Evolutionary conservation across 306 rosid genomes (phyloP).

Genomic region (Glycyrrhiza uralensis): DNA sequence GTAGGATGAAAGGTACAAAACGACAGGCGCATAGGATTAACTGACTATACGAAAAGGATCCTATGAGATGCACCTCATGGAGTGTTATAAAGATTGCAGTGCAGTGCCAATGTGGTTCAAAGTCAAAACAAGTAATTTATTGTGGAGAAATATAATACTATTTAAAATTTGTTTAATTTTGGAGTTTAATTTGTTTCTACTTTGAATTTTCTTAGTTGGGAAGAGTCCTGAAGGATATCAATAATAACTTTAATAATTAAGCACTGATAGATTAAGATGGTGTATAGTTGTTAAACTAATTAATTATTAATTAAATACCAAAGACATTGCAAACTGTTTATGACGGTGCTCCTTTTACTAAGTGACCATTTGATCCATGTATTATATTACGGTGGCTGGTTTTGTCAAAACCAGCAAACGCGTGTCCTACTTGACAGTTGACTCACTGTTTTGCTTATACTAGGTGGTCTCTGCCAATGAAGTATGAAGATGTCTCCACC

Average conservation of each 20-base stretch:
- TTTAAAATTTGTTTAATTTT: too few relatives aligned
- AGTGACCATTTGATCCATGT: neutral
- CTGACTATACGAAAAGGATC: neutral
- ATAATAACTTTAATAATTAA: too few relatives aligned
- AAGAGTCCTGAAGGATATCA: neutral
- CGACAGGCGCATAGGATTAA: neutral
- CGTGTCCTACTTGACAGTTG: constrained; percentile 6
- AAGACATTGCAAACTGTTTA: neutral
- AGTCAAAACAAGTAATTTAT: too few relatives aligned
- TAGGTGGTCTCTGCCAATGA: neutral
- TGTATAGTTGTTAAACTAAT: too few relatives aligned
- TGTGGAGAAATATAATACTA: too few relatives aligned
- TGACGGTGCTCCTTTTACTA: neutral
- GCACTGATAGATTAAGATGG: too few relatives aligned
- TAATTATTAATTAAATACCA: neutral
- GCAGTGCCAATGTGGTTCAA: too few relatives aligned
- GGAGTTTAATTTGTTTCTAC: too few relatives aligned
- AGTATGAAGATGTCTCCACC: neutral
- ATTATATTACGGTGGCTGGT: constrained; percentile 2
- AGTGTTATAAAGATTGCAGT: too few relatives aligned
- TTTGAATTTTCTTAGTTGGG: too few relatives aligned
- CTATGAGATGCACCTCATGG: constrained; percentile 93
- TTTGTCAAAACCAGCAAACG: constrained; percentile 16
- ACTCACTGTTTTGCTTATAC: neutral
- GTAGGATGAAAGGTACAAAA: neutral